Base-by-base conservation (phyloP, 768 basidiomycete species). In the Auricularia cornea region DNA sequence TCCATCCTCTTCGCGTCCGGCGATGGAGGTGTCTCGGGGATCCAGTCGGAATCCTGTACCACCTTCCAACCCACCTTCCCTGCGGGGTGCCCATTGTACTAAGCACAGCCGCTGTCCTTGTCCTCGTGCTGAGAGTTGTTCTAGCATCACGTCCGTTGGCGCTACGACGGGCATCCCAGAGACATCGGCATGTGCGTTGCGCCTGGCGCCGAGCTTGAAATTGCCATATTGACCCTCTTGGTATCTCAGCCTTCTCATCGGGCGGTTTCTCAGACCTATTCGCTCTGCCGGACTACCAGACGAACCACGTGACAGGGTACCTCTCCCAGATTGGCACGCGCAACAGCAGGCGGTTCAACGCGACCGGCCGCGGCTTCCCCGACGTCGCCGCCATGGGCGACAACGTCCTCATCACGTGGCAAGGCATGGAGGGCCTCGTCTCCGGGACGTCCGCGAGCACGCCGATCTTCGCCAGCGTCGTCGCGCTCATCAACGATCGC, bases 341-440 rank as follows among this genome's bases (percentile, higher is more conserved):
- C 14, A 63, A 64, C 54, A 60, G 63, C 3, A 74, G 74, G 8
- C 62, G 72, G 3, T 77, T 61, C 65, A 66, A 66, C 60, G 59
- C 62, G 35, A 44, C 54, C 6, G 66, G 64, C 48, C 67, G 67
- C 35, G 69, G 48, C 16, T 68, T 68, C 61, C 69, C 69, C 26
- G 69, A 70, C 29, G 63, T 70, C 32, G 59, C 69, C 3, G 64
- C 68, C 1, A 62, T 63, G 52, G 69, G 69, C 4, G 51, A 62
- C 38, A 65, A 68, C 48, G 56, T 66, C 29, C 38, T 35, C 52
- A 63, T 68, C 32, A 59, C 63, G 59, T 66, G 4, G 40, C 77
- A 79, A 51, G 84, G 84, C 0, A 35, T 63, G 0, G 68, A 74
- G 2, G 51, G 29, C 6, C 77, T 75, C n/a, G 81, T 84, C 32